Evolutionary conservation across 164 flowering plant genomes (phyloP), one percentile per base, ranked within the genome.

Genomic region (Amborella trichopoda): DNA sequence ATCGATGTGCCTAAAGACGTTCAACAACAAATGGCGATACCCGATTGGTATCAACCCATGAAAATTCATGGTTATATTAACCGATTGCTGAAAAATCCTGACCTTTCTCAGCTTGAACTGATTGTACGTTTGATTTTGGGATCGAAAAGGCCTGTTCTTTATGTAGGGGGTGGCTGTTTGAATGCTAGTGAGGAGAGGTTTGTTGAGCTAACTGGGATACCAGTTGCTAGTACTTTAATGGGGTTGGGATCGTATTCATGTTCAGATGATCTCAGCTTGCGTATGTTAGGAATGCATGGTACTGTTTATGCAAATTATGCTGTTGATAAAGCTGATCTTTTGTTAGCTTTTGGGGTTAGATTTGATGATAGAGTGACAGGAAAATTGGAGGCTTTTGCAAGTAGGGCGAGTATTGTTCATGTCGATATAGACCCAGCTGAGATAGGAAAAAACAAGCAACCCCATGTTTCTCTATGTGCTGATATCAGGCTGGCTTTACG

Each of bases 231-330:
- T 54, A 78, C 85, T 38, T 45, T 78, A 54, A 75, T 78, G 81
- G 85, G 81, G 53, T 68, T 75, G 21, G 85, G 85, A 3, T 40
- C 72, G 0, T 75, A 33, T 33, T 64, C 85, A 0, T 33, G 53
- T 19, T 3, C 62, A 0, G 72, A 65, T 47, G 79, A 70, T 1
- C 55, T 68, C 19, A 73, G 78, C 1, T 59, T 78, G 19, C 62
- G 59, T 8, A 78, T 75, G 77, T 72, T 75, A 13, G 85, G 85
- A n/a, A 78, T 78, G 81, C 81, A 73, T 49, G 85, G 85, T 5
- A 78, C 85, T 42, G 75, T 73, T 2, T 71, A 63, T 60, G 85
- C 85, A 0, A 75, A 78, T 56, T 75, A 75, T 50, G 72, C 81
- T 11, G 81, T 78, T 50, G 78, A 78, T 40, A 57, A 61, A 30